These are phyloP conservation scores for Ogataea parapolymorpha DNA, from an alignment of 805 yeast genomes.

Conservation along the genomic window DNA sequence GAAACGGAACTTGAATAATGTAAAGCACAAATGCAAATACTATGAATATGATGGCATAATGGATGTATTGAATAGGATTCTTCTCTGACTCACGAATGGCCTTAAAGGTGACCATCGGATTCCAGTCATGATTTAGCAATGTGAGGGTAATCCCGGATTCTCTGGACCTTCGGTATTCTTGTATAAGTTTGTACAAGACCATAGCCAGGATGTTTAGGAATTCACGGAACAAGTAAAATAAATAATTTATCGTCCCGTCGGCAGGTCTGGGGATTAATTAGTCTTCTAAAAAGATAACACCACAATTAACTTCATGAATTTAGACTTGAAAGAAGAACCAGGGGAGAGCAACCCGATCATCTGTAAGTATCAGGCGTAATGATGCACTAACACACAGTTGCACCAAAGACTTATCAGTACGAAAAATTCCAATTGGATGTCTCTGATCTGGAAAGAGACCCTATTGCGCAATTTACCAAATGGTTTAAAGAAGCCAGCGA, in stretches of 20 bases:
- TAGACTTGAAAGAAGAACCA: slow-evolving; percentile 21
- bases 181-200: slow-evolving; percentile 8
- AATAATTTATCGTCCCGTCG: not conserved
- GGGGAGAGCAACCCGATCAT: slow-evolving; percentile 29
- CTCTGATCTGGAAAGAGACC: slow-evolving; percentile 50
- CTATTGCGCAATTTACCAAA: slow-evolving; percentile 70
- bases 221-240: slow-evolving; percentile 1
- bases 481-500: slow-evolving; percentile 83
- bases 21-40: slow-evolving; percentile 24
- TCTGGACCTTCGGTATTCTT: slow-evolving; percentile 16
- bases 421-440: slow-evolving; percentile 60
- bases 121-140: slow-evolving; percentile 9
- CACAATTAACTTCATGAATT: slow-evolving; percentile 16
- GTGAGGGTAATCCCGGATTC: slow-evolving; percentile 14
- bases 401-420: slow-evolving; percentile 88
- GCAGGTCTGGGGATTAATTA: not conserved
- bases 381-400: slow-evolving; percentile 39
- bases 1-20: slow-evolving; percentile 21
- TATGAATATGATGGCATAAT: slow-evolving; percentile 18
- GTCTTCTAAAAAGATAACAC: slow-evolving; percentile 3
- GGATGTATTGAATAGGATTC: slow-evolving; percentile 11
- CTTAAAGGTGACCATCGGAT: slow-evolving; percentile 12
- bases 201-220: slow-evolving; percentile 5
- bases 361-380: slow-evolving; percentile 17
- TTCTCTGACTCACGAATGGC: slow-evolving; percentile 4